Evolutionary conservation across 768 basidiomycete species (phyloP).

Genomic region (Suillus brevipes): DNA sequence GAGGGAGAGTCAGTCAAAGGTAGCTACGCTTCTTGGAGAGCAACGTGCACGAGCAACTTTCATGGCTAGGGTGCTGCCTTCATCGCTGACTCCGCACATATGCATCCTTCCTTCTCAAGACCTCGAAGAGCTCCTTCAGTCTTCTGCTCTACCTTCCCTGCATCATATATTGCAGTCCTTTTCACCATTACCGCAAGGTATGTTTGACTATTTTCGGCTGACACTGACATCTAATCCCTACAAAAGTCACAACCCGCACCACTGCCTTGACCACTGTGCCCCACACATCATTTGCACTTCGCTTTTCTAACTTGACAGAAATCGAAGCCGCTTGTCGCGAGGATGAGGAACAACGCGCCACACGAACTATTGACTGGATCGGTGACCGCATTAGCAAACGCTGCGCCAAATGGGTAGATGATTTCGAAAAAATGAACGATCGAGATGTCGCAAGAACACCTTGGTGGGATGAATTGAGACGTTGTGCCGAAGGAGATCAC

Average conservation of each 20-base stretch:
- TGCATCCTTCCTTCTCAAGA: slow-evolving; percentile 74
- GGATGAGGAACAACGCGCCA: slow-evolving; percentile 76
- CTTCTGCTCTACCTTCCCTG: slow-evolving; percentile 64
- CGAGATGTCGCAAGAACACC: slow-evolving; percentile 53
- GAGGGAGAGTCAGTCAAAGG: background rate
- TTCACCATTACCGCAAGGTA: slow-evolving; percentile 81
- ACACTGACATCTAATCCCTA: slow-evolving; percentile 7
- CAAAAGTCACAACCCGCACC: slow-evolving; percentile 77
- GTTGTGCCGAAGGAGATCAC: slow-evolving; percentile 76
- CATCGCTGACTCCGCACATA: slow-evolving; percentile 80
- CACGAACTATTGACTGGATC: slow-evolving; percentile 86
- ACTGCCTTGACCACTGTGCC: slow-evolving; percentile 68
- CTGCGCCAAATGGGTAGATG: slow-evolving; percentile 70
- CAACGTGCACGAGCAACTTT: background rate
- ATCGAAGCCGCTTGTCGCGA: slow-evolving; percentile 75
- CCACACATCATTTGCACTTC: slow-evolving; percentile 69
- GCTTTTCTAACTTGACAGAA: slow-evolving; percentile 75
- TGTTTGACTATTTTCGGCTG: slow-evolving; percentile 14
- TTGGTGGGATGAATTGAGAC: slow-evolving; percentile 86
- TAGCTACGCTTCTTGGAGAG: background rate
- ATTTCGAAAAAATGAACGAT: slow-evolving; percentile 50
- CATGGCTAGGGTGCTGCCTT: slow-evolving; percentile 60
- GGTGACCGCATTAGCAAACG: slow-evolving; percentile 64
- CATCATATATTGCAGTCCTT: slow-evolving; percentile 81
- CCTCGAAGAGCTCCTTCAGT: slow-evolving; percentile 57